A percentile compares a stretch with the other conserved stretches of the same genome.
phyloP scores from a whole-genome alignment of 106 monocot genomes.

The Agapanthus africanus region DNA sequence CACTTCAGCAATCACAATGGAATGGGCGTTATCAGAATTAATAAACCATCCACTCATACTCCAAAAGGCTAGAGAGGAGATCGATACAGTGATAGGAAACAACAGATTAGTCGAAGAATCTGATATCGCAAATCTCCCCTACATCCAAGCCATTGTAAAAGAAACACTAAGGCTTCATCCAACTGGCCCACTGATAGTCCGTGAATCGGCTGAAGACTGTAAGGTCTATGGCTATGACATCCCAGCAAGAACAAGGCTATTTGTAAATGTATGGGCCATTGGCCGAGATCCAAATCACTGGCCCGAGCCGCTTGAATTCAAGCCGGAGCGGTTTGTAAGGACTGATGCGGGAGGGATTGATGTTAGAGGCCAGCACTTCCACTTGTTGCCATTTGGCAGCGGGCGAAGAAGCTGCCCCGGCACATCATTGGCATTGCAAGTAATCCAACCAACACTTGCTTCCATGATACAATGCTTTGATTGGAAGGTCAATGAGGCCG shows the following conservation, averaged over 20 bases:
- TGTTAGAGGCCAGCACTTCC: constrained; percentile 27
- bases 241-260: constrained; percentile 8
- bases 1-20: constrained; percentile 22
- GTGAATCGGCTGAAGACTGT: constrained; percentile 9
- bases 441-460: constrained; percentile 21
- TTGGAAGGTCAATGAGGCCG: constrained; percentile 20
- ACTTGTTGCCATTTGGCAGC: constrained; percentile 42
- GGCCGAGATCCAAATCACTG: constrained; percentile 28
- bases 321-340: constrained; percentile 25
- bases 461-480: constrained; percentile 51
- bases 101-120: constrained; percentile 18
- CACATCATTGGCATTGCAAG: constrained; percentile 13
- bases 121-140: constrained; percentile 28
- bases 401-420: constrained; percentile 51
- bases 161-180: constrained; percentile 42
- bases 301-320: constrained; percentile 23
- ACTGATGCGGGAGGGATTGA: constrained; percentile 17
- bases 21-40: constrained; percentile 38
- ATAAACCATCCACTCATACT: constrained; percentile 24
- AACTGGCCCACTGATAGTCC: constrained; percentile 12
- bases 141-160: constrained; percentile 31
- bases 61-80: constrained; percentile 14
- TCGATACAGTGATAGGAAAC: constrained; percentile 16
- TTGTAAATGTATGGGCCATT: constrained; percentile 33
- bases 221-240: constrained; percentile 16